Evolutionary conservation across 805 yeast species (phyloP), one percentile per base, ranked within the genome.

Genomic region (Brettanomyces custersianus): DNA sequence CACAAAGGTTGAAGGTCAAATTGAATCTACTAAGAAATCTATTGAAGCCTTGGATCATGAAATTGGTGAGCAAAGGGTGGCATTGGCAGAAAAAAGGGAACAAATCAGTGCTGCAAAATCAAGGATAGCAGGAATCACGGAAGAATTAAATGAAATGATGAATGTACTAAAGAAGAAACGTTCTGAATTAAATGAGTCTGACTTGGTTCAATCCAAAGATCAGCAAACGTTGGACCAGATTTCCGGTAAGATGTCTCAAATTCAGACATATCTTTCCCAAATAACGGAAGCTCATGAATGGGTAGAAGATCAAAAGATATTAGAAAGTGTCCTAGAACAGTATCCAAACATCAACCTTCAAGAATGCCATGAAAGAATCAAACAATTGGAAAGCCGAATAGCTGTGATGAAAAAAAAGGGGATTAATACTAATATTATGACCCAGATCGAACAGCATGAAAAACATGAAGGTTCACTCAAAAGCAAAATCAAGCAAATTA

Each of bases 401-500:
- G 69, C 74, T 37, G 73, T 72, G 4, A 75, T 90, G 82, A 80
- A 73, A 59, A 70, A 86, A 38, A 84, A 79, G 44, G 60, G 60
- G 30, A 94, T 88, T 13, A 86, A 87, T 48, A 69, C 80, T 3
- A 82, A 87, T 50, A 85, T 86, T 42, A 83, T 83, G 94, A 78
- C 78, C 48, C 83, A 82, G 82, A 84, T 86, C 43, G 96, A 87
- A 49, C 85, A 77, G 45, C 94, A 85, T 20, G 95, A 87, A 54
- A 86, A 81, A 66, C 85, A 86, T 52, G 96, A 87, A 51, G 55
- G 67, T 7, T 68, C 88, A 4, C 66, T 90, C 49, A 79, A 74
- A 46, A 69, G 73, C 7, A 87, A 85, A 88, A 81, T 90, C 44
- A 72, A 68, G 42, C 86, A 95, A 4, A 86, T 88, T 46, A 94